A percentile compares a stretch with the other conserved stretches of the same genome.
These are phyloP conservation scores for Cynara cardunculus DNA, from an alignment of 129 eudicot genomes.

Conservation along the genomic window DNA sequence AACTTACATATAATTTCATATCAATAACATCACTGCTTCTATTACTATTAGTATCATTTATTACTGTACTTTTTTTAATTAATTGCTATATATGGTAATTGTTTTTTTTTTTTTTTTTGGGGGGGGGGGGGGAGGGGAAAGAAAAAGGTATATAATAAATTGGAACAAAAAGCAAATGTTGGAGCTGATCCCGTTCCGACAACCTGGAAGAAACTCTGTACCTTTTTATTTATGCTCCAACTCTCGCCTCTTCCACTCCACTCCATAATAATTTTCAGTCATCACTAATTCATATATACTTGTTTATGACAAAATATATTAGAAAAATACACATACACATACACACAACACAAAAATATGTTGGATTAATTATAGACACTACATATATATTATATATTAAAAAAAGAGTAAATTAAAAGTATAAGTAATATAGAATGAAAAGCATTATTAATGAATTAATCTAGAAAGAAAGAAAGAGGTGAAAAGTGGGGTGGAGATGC, in stretches of 20 bases:
- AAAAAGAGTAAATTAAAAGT: background rate
- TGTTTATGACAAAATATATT: background rate
- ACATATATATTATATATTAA: background rate
- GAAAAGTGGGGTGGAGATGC: background rate
- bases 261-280: background rate
- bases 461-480: background rate
- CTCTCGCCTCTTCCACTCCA: background rate
- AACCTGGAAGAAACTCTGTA: background rate
- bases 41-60: background rate
- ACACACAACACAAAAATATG: background rate
- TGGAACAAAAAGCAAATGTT: background rate
- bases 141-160: background rate
- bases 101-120: too few species aligned
- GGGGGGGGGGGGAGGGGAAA: too few species aligned
- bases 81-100: background rate
- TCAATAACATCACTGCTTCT: background rate
- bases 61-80: background rate
- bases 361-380: background rate
- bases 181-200: constrained; percentile 9
- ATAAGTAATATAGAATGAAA: background rate
- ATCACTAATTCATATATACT: background rate
- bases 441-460: too few species aligned
- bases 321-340: background rate
- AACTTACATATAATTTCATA: background rate
- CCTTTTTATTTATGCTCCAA: background rate